Evolutionary conservation across 2,329 filamentous ascomycete species (phyloP), one percentile per base, ranked within the genome.

Genomic region (Fusarium sp.): DNA sequence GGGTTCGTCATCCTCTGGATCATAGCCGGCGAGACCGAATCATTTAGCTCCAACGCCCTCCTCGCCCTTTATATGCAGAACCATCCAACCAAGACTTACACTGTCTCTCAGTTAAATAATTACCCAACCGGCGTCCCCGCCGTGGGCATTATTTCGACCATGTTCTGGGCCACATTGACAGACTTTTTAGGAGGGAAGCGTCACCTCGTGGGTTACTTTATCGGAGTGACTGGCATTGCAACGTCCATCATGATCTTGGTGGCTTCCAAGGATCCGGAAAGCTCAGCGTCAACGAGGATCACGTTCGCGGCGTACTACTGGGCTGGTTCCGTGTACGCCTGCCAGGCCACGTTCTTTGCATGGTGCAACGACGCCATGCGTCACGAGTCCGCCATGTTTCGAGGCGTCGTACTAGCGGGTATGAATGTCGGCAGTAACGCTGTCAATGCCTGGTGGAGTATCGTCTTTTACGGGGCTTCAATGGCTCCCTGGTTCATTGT

Each of bases 361-460:
- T 94, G 92, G 92, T 92, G 91, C 24, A 94, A 94, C 75, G 92
- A 94, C 76, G 89, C 90, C 3, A 88, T 93, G 83, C 86, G 90
- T 9, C 88, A 88, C 65, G 89, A 93, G 75, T 89, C 93, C 68
- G 87, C 88, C 22, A 86, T 91, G 54, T 88, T 92, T 74, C 85
- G 92, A 5, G 90, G 88, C 3, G 87, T 94, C 2, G 92, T 94
- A 0, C 88, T 94, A 39, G 92, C 92, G 0, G 89, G 90, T 14
- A 94, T 94, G 92, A 94, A 94, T 69, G 64, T 92, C 75, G 90
- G 90, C 1, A 92, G 86, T 77, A 93, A 92, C 76, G 89, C 90
- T 0, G 85, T 94, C 7, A 93, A 94, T 76, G 90, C 91, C 0
- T 94, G 92, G 92, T 94, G 92, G 92, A 90, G 87, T 69, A 89